phyloP scores from a whole-genome alignment of 1,284 basidiomycete genomes.

The Grifola frondosa region DNA sequence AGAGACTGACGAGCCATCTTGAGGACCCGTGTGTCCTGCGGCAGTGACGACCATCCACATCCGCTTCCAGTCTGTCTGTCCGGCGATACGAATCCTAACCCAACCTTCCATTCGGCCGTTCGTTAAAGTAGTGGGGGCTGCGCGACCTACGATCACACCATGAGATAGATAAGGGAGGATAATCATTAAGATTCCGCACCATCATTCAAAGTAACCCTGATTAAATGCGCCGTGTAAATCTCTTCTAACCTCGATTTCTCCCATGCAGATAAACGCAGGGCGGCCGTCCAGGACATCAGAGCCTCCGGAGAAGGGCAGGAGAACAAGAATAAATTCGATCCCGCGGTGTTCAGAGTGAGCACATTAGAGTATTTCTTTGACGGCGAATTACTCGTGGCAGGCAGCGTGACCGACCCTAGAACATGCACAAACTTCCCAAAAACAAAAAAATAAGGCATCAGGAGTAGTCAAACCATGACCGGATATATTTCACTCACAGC shows the following conservation, averaged over 20 bases:
- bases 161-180: background rate
- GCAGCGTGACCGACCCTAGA: constrained; percentile 68
- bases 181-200: constrained; percentile 35
- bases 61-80: constrained; percentile 94
- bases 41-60: constrained; percentile 79
- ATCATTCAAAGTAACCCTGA: constrained; percentile 68
- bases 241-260: constrained; percentile 95
- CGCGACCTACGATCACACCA: constrained; percentile 51
- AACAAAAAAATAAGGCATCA: constrained; percentile 5
- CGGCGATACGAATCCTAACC: constrained; percentile 89
- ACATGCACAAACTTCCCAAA: constrained; percentile 68
- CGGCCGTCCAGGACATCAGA: constrained; percentile 88
- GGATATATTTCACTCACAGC: constrained; percentile 52
- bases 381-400: constrained; percentile 46
- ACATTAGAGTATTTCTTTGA: constrained; percentile 72
- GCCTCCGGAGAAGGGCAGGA: constrained; percentile 74
- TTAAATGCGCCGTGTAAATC: constrained; percentile 94
- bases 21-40: constrained; percentile 16
- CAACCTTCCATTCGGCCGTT: constrained; percentile 88
- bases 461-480: background rate
- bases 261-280: constrained; percentile 90
- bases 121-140: constrained; percentile 63
- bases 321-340: constrained; percentile 88
- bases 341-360: constrained; percentile 92
- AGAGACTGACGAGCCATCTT: constrained; percentile 36